Base-by-base conservation (phyloP, 1,284 basidiomycete genomes). In the Marasmius tenuissimus region DNA sequence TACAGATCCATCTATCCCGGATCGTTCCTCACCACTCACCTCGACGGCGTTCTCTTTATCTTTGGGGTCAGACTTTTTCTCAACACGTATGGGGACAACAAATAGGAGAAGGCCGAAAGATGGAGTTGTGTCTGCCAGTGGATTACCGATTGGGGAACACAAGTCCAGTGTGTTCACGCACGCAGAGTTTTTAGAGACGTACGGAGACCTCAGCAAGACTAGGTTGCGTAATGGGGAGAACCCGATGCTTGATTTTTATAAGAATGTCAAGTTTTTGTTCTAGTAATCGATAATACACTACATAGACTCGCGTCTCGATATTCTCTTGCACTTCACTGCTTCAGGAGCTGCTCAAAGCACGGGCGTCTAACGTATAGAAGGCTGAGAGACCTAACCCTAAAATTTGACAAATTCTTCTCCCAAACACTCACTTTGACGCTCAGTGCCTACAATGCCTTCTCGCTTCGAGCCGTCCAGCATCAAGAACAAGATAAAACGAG, bases 181-280 rank as follows among this genome's bases (percentile, higher is more conserved):
- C 70, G 81, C 86, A 40, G 89, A 93, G 72, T 97, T 97, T 72
- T 78, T 97, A 78, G 81, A 86, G 71, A 88, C 89, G 50, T 96
- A 94, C 70, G 93, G 86, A 33, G 88, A 95, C 67, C 70, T 91
- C 34, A 78, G 80, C 58, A 81, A 78, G 73, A 94, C 93, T 18
- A 77, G 80, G 55, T 73, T 93, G 47, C 76, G 77, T 63, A 96
- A 86, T 69, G 93, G 94, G 50, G 90, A 93, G 72, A 97, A 97
- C 72, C 94, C 95, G 1, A 80, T 97, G 80, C 69, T 96, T 60
- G 87, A 91, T 66, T 93, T 88, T 72, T 97, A 97, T 72, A 86
- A 90, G 72, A 97, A 97, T 77, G 94, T 95, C 65, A 93, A 94
- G 71, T 88, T 94, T 71, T 76, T 94, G 67, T 93, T 93, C 66